These are phyloP conservation scores for Hemileccinum impolitum DNA, from an alignment of 768 basidiomycete species.

Conservation along the genomic window DNA sequence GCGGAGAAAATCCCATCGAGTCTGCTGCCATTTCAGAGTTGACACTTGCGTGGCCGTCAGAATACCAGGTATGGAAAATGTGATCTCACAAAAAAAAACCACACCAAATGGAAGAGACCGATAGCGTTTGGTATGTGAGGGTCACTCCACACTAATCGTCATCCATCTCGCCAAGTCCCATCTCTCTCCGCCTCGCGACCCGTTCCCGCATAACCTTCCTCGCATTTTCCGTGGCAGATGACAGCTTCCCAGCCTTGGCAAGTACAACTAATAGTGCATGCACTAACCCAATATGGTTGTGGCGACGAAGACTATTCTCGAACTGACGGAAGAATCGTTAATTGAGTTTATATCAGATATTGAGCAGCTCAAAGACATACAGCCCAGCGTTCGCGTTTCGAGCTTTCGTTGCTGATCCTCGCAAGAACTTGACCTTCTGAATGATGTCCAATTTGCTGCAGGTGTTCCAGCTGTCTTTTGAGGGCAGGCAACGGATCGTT, in stretches of 20 bases:
- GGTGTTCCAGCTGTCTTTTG: conserved; percentile 51
- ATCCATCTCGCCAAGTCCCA: conserved; percentile 41
- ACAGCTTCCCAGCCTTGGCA: conserved; percentile 65
- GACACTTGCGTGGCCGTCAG: conserved; percentile 2
- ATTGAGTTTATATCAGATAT: neutral
- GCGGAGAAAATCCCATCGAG: conserved; percentile 6
- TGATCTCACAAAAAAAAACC: conserved; percentile 6
- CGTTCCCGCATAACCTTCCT: conserved; percentile 43
- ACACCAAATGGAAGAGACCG: neutral
- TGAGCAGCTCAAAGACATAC: conserved; percentile 43
- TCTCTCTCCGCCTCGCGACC: conserved; percentile 38
- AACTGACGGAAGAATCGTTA: conserved; percentile 47
- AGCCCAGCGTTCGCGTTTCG: conserved; percentile 78
- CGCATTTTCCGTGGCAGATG: conserved; percentile 46
- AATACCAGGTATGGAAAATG: conserved; percentile 1
- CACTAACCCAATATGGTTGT: conserved; percentile 82
- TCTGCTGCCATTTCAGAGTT: neutral
- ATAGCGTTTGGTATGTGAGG: conserved; percentile 1
- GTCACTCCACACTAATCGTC: conserved; percentile 32
- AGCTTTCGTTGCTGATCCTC: conserved; percentile 61
- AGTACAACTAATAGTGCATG: conserved; percentile 71
- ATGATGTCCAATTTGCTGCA: conserved; percentile 41
- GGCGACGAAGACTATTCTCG: conserved; percentile 81
- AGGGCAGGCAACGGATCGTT: conserved; percentile 76
- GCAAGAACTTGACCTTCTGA: conserved; percentile 50